Conservation (phyloP, 257 asterid genomes). For the Solanum sitiens region DNA sequence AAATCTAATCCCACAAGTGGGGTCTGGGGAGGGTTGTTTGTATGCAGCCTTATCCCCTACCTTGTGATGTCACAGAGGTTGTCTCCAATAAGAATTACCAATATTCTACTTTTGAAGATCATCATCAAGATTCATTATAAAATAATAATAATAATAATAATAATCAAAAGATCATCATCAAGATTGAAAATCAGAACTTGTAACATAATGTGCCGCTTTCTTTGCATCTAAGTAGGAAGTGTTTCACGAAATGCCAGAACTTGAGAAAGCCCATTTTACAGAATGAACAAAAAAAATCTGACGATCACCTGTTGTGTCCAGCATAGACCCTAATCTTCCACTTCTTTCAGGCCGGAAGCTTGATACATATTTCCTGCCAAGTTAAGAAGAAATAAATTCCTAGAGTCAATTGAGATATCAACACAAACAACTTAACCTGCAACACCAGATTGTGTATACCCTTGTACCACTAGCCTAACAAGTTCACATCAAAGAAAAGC, state of each 20-base stretch:
- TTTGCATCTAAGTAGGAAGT: background rate
- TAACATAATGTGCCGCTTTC: background rate
- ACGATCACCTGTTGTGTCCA: conserved; percentile 50
- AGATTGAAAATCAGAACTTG: background rate
- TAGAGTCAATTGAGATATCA: background rate
- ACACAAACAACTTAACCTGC: background rate
- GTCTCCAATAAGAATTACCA: background rate
- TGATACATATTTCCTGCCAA: conserved; percentile 53
- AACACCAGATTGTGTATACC: background rate
- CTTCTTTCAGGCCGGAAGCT: conserved; percentile 62
- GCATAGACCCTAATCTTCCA: conserved; percentile 54
- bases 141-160: background rate
- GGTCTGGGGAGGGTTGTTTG: background rate
- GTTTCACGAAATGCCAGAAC: background rate
- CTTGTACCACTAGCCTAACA: background rate
- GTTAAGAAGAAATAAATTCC: background rate
- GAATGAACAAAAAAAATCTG: background rate
- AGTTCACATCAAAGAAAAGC: background rate
- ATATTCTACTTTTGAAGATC: background rate
- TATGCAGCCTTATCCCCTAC: background rate
- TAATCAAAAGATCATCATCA: background rate
- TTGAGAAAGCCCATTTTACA: background rate
- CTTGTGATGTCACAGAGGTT: background rate
- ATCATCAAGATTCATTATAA: background rate
- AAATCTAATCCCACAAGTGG: background rate